Evolutionary conservation across 768 basidiomycete genomes (phyloP).

Genomic region (Naematelia aurantialba): DNA sequence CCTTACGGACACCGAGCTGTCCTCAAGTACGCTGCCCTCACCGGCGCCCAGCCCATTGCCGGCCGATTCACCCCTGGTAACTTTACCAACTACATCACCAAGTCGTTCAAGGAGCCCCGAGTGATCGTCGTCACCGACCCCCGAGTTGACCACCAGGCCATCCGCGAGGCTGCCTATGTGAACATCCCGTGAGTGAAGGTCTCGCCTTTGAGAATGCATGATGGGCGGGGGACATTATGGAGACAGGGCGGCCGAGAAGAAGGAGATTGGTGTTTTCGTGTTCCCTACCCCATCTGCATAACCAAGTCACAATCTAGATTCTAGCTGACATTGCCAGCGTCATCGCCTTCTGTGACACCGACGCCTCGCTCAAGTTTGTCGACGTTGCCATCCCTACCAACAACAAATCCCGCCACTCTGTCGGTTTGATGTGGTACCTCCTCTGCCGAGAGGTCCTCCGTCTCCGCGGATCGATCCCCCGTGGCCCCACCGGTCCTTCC

Average conservation of each 20-base stretch:
- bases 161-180: slow-evolving; percentile 98
- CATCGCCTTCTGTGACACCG: slow-evolving; percentile 97
- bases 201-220: background rate
- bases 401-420: slow-evolving; percentile 97
- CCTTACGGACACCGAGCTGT: slow-evolving; percentile 99
- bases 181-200: slow-evolving; percentile 73
- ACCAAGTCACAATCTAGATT: too few species aligned
- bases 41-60: slow-evolving; percentile 96
- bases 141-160: slow-evolving; percentile 98
- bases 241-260: background rate
- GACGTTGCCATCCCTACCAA: slow-evolving; percentile 98
- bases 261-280: too few species aligned
- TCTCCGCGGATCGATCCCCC: slow-evolving; percentile 86
- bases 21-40: slow-evolving; percentile 96
- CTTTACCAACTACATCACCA: slow-evolving; percentile 99
- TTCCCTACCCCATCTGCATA: too few species aligned
- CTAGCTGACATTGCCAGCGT: slow-evolving; percentile 54
- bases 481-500: slow-evolving; percentile 62
- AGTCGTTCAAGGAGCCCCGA: slow-evolving; percentile 99
- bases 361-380: slow-evolving; percentile 94
- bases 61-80: slow-evolving; percentile 98
- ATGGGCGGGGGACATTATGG: background rate
- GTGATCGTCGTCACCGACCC: slow-evolving; percentile 98
- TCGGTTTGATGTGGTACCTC: slow-evolving; percentile 70
- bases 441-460: slow-evolving; percentile 96